Evolutionary conservation across 164 flowering plant genomes (phyloP).

Genomic region (Warburgia ugandensis): DNA sequence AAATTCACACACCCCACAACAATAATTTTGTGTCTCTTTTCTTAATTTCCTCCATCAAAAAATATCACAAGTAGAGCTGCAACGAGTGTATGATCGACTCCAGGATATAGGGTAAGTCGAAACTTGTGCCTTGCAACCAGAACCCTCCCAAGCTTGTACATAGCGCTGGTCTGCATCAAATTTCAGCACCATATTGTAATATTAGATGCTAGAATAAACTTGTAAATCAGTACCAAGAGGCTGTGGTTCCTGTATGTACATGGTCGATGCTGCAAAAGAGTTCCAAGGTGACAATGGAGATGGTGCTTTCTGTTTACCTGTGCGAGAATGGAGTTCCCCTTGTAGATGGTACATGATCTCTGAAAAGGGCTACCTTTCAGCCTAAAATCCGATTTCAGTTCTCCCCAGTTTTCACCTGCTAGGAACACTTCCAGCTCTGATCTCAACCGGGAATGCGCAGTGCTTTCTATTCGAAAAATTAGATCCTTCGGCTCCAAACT

Average conservation of each 20-base stretch:
- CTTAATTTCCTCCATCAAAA: conserved; percentile 24
- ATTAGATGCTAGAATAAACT: no score
- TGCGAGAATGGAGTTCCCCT: conserved; percentile 49
- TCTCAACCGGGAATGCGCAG: conserved; percentile 17
- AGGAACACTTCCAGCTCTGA: conserved; percentile 45
- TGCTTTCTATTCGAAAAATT: conserved; percentile 38
- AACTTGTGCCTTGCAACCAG: conserved; percentile 48
- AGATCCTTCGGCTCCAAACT: conserved; percentile 25
- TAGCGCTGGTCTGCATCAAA: conserved; percentile 56
- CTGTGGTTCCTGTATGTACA: background rate
- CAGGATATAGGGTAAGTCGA: conserved; percentile 64
- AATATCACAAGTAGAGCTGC: conserved; percentile 42
- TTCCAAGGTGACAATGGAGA: background rate
- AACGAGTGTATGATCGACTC: conserved; percentile 41
- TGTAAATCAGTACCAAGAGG: no score
- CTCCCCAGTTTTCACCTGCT: conserved; percentile 21
- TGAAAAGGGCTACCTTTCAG: conserved; percentile 52
- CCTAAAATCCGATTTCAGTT: conserved; percentile 18
- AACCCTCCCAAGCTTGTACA: conserved; percentile 70
- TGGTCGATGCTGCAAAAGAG: background rate
- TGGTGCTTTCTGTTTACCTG: conserved; percentile 38
- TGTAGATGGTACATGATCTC: conserved; percentile 64
- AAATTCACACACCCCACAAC: no score
- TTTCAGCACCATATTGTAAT: background rate
- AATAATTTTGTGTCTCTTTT: no score